A percentile compares a stretch with the other conserved stretches of the same genome.
These are phyloP conservation scores for Solanum paucissectum DNA, from an alignment of 257 asterid genomes.

Conservation along the genomic window DNA sequence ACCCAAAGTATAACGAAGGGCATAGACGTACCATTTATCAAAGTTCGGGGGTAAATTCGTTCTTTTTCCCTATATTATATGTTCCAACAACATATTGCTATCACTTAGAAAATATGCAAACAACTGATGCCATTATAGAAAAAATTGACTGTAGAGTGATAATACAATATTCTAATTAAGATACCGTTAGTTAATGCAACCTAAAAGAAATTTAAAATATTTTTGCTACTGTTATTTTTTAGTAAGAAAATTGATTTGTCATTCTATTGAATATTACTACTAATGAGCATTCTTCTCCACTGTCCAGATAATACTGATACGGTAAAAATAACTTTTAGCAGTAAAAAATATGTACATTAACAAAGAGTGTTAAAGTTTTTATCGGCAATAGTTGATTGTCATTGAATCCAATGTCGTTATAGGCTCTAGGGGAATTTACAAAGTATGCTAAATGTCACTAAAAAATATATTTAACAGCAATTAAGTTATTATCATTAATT, in stretches of 20 bases:
- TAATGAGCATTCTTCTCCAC: neutral
- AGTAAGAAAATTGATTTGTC: neutral
- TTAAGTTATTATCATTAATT: too few species aligned
- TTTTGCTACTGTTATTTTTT: neutral
- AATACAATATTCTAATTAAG: too few species aligned
- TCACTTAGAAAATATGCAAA: neutral
- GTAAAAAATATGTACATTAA: too few species aligned
- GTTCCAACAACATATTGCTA: neutral
- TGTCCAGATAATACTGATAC: neutral
- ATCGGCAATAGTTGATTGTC: neutral
- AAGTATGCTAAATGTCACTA: neutral
- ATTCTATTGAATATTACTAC: neutral
- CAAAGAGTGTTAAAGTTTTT: too few species aligned
- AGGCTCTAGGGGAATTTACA: too few species aligned
- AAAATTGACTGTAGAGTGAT: neutral
- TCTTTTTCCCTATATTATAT: neutral
- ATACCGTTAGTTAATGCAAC: neutral
- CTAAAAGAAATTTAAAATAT: neutral
- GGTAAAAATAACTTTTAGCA: accelerated
- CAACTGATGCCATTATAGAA: neutral
- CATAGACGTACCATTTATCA: too few species aligned
- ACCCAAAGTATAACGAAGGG: too few species aligned
- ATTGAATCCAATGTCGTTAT: too few species aligned
- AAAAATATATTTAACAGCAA: too few species aligned
- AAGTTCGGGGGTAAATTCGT: too few species aligned